Base-by-base conservation (phyloP, 2,329 filamentous ascomycete species). In the Alternaria alternata region DNA sequence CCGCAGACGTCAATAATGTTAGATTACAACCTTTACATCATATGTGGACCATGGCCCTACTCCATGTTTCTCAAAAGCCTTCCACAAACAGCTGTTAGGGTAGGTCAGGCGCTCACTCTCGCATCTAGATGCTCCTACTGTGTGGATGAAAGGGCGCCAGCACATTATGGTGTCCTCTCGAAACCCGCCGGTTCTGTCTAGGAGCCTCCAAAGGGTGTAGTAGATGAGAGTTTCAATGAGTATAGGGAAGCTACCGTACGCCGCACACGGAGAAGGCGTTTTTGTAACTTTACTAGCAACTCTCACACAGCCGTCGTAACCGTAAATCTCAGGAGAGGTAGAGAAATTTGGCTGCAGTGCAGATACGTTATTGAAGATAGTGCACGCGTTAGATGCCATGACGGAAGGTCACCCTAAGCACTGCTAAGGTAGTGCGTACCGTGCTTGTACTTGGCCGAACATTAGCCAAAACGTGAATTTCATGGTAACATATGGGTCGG, bases 361-460 rank as follows among this genome's bases (percentile, higher is more conserved):
- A 34, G 32, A 14, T 14, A 3, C 1, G 3, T 48, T 14, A 11
- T 1, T 36, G 5, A 20, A 16, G 18, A 11, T 4, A 36, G 16
- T 14, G 46, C 46, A 16, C 11, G 12, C 12, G 8, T 20, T n/a
- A 8, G n/a, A 43, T 42, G 26, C 38, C 9, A 30, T n/a, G 9
- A 42, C 34, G 28, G 51, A 24, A 18, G 38, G 38, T 32, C 14
- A 9, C 28, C 30, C 30, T 2, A 12, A 16, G 26, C 20, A 4
- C 26, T 16, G 38, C 38, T 53, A 53, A n/a, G 12, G 18, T 53
- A 43, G 38, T 53, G 38, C 26, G 51, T 52, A 52, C 49, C 49
- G 24, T 16, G 7, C 7, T 42, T 42, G 24, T 8, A 52, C 26
- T 42, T 30, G 18, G 36, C 24, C n/a, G 24, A 16, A 16, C 11